Evolutionary conservation across 805 yeast genomes (phyloP).

Genomic region (Kregervanrija delftensis): DNA sequence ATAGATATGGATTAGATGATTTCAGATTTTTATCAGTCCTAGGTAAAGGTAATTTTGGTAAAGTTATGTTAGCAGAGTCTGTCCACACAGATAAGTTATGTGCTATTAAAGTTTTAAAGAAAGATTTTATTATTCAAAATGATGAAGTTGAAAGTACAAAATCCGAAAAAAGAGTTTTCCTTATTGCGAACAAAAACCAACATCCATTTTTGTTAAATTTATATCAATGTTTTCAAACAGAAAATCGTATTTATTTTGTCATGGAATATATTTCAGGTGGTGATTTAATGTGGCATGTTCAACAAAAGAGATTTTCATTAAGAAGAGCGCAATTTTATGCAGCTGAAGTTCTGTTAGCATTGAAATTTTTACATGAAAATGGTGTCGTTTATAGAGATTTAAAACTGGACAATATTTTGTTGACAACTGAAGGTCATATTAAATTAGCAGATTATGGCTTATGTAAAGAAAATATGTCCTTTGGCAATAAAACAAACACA

Average conservation of each 20-base stretch:
- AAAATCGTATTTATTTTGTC: constrained; percentile 92
- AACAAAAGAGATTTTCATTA: constrained; percentile 80
- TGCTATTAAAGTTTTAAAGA: constrained; percentile 94
- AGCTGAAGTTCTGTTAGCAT: constrained; percentile 86
- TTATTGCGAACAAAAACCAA: constrained; percentile 63
- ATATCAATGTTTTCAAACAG: constrained; percentile 96
- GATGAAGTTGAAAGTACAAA: constrained; percentile 94
- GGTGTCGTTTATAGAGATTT: constrained; percentile 95
- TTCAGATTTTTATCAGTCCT: constrained; percentile 89
- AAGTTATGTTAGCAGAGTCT: constrained; percentile 94
- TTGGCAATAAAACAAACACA: constrained; percentile 78
- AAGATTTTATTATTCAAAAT: constrained; percentile 89
- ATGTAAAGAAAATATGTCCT: constrained; percentile 73
- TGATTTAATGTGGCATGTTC: constrained; percentile 99
- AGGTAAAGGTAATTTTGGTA: constrained; percentile 98
- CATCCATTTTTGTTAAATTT: constrained; percentile 91
- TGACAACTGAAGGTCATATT: constrained; percentile 88
- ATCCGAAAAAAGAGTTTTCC: constrained; percentile 89
- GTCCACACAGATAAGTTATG: constrained; percentile 74
- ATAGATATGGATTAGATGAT: constrained; percentile 87
- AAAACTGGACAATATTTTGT: constrained; percentile 87
- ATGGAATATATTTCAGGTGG: constrained; percentile 99
- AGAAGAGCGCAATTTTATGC: constrained; percentile 96
- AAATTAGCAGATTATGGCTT: constrained; percentile 96
- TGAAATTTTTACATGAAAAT: constrained; percentile 89